Percentiles rank a stretch among this genome's conserved stretches.
These are phyloP conservation scores for Lepiota venenata DNA, from an alignment of 768 basidiomycete species.

Conservation along the genomic window DNA sequence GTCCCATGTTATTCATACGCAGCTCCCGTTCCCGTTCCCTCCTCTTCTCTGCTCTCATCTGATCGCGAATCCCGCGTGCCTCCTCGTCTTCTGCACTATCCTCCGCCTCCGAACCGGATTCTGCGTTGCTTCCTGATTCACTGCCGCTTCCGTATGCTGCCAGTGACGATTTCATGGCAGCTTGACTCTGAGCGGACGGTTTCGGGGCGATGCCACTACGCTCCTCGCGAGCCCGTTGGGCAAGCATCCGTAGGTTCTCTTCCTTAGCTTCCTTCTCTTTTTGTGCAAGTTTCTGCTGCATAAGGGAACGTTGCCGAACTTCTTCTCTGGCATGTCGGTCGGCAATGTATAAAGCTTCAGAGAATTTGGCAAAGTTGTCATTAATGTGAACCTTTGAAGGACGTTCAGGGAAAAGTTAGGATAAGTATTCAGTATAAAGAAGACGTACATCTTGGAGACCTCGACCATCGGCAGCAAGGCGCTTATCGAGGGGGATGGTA, in stretches of 20 bases:
- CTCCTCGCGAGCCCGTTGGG: conserved; percentile 94
- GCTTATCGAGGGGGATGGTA: conserved; percentile 97
- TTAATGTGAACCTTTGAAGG: conserved; percentile 85
- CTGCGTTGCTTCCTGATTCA: conserved; percentile 51
- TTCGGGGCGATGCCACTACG: conserved; percentile 76
- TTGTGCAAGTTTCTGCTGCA: conserved; percentile 98
- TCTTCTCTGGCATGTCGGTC: conserved; percentile 98
- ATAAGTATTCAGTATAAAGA: neutral
- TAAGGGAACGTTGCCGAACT: conserved; percentile 91
- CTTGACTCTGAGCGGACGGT: conserved; percentile 63
- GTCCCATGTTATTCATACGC: conserved; percentile 99
- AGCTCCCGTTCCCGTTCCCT: conserved; percentile 94
- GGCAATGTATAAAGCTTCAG: conserved; percentile 92
- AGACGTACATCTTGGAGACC: conserved; percentile 91
- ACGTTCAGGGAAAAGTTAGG: neutral
- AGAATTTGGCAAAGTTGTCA: conserved; percentile 98
- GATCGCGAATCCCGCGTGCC: conserved; percentile 80
- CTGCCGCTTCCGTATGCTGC: conserved; percentile 88
- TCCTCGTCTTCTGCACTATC: conserved; percentile 77
- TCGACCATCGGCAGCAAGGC: conserved; percentile 96
- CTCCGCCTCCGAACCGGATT: conserved; percentile 40
- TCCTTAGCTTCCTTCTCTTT: conserved; percentile 98
- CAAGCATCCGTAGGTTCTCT: conserved; percentile 90
- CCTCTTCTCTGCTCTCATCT: conserved; percentile 89
- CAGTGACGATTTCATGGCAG: conserved; percentile 71